Conservation (phyloP, 495 filamentous ascomycete genomes). For the Hypoxylon rickii region DNA sequence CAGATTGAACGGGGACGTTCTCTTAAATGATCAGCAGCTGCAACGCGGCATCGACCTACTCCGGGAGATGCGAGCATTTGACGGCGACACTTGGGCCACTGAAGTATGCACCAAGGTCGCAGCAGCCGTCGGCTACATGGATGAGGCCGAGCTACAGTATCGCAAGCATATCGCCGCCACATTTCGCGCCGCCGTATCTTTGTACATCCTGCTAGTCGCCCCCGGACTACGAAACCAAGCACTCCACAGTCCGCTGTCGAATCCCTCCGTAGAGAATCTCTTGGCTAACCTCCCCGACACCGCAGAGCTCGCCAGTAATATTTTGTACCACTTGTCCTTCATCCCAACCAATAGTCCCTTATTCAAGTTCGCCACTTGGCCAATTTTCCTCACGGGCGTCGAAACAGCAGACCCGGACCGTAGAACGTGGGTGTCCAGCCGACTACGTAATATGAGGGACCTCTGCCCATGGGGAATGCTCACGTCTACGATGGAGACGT, state of each 20-base stretch:
- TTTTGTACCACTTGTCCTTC: conserved; percentile 48
- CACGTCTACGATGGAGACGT: conserved; percentile 46
- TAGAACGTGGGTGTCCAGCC: conserved; percentile 44
- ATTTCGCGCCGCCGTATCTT: conserved; percentile 50
- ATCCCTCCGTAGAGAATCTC: conserved; percentile 37
- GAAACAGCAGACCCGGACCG: conserved; percentile 44
- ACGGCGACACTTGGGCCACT: conserved; percentile 45
- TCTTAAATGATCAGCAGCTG: conserved; percentile 21
- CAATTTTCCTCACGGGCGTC: conserved; percentile 60
- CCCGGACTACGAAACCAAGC: conserved; percentile 22
- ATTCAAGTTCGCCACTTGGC: conserved; percentile 63
- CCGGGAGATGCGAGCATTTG: conserved; percentile 36
- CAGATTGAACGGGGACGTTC: conserved; percentile 1
- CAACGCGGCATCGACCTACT: conserved; percentile 36
- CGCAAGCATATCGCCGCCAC: conserved; percentile 51
- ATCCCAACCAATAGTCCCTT: conserved; percentile 51
- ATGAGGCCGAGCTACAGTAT: conserved; percentile 39
- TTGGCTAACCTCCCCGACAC: conserved; percentile 46
- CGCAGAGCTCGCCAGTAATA: conserved; percentile 48
- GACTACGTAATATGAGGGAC: conserved; percentile 43
- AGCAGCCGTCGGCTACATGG: conserved; percentile 22
- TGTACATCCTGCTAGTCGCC: conserved; percentile 43
- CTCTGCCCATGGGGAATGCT: conserved; percentile 54
- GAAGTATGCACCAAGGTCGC: conserved; percentile 32
- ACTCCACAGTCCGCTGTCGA: not conserved